Conservation (phyloP, 2,329 filamentous ascomycete species). For the Aspergillus glaucus region DNA sequence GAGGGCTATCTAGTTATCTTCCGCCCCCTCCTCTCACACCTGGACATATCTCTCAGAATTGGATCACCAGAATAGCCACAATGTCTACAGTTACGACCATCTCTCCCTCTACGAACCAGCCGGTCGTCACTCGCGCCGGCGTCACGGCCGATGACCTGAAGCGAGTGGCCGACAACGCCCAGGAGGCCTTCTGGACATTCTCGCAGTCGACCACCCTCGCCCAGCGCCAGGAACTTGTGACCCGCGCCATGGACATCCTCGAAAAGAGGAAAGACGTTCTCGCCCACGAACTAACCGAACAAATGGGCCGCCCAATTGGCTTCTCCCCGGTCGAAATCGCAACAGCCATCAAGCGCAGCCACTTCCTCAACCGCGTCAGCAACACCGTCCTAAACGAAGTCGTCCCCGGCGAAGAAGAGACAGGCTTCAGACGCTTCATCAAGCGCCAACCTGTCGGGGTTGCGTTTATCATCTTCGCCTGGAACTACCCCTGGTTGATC, state of each 20-base stretch:
- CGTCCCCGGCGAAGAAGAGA: conserved; percentile 73
- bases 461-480: conserved; percentile 83
- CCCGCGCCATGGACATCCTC: conserved; percentile 68
- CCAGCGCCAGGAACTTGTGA: conserved; percentile 73
- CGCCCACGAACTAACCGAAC: conserved; percentile 77
- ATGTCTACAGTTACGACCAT: conserved; percentile 61
- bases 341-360: conserved; percentile 76
- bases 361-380: conserved; percentile 81
- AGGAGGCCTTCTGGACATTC: conserved; percentile 70
- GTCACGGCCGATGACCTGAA: conserved; percentile 64
- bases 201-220: conserved; percentile 68
- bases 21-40: conserved; percentile 1
- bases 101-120: conserved; percentile 81
- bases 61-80: conserved; percentile 40
- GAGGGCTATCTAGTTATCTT: background rate
- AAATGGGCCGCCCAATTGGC: conserved; percentile 91
- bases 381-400: conserved; percentile 60
- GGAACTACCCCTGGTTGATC: conserved; percentile 96
- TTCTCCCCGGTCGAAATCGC: conserved; percentile 78
- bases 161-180: conserved; percentile 63
- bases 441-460: conserved; percentile 82
- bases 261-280: conserved; percentile 68
- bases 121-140: conserved; percentile 72
- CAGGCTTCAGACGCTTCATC: conserved; percentile 86
- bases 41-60: background rate